Percentiles rank a stretch among this genome's conserved stretches.
phyloP scores from a whole-genome alignment of 2,329 filamentous ascomycete species.

The Diaporthe sp. region DNA sequence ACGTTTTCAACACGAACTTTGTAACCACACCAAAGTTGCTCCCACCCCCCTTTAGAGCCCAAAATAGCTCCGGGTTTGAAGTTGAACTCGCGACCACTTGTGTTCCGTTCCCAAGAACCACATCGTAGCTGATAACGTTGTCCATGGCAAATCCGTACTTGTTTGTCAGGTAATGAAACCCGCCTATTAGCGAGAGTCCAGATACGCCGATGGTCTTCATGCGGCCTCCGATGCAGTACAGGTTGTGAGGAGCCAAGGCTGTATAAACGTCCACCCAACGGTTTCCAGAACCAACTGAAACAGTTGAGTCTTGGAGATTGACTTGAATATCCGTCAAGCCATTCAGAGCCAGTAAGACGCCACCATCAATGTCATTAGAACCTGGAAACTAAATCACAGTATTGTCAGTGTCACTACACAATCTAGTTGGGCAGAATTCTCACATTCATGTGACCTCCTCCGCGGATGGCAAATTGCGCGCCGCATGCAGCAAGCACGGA shows the following conservation, averaged over 20 bases:
- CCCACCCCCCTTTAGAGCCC: slow-evolving; percentile 42
- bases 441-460: slow-evolving; percentile 41
- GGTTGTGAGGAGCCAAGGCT: slow-evolving; percentile 38
- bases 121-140: slow-evolving; percentile 39
- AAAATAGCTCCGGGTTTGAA: slow-evolving; percentile 40
- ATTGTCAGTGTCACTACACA: neutral
- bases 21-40: slow-evolving; percentile 20
- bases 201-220: slow-evolving; percentile 43
- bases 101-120: slow-evolving; percentile 41
- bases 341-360: slow-evolving; percentile 39
- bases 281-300: slow-evolving; percentile 38
- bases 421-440: neutral
- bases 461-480: slow-evolving; percentile 41
- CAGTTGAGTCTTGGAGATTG: slow-evolving; percentile 26
- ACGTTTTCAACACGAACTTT: slow-evolving; percentile 27
- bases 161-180: slow-evolving; percentile 42
- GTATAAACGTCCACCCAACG: slow-evolving; percentile 44
- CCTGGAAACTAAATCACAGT: slow-evolving; percentile 37
- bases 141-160: slow-evolving; percentile 43
- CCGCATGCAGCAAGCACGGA: slow-evolving; percentile 36
- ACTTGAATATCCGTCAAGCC: slow-evolving; percentile 35
- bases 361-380: slow-evolving; percentile 40
- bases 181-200: slow-evolving; percentile 44
- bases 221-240: slow-evolving; percentile 43
- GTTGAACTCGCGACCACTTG: slow-evolving; percentile 38